Base-by-base conservation (phyloP, 352 stramenopile species). In the Phytophthora gonapodyides region DNA sequence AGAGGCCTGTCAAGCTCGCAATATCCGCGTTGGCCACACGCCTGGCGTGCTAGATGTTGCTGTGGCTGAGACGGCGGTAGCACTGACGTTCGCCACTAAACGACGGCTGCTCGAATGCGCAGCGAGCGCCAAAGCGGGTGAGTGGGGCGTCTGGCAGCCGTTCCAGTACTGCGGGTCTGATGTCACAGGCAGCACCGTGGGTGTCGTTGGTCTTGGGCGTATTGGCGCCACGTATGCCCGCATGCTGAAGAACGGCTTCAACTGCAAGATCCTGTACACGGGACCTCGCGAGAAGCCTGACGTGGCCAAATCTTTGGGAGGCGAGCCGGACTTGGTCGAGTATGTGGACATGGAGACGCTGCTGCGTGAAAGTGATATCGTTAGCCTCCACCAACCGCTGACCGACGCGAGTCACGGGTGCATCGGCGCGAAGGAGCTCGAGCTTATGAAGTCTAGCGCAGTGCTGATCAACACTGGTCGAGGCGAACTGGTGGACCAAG, bases 401-500 rank as follows among this genome's bases (percentile, higher is more conserved):
- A 97, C 66, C 0, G 69, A 87, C 35, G 43, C 74, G 15, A 98
- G 89, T 10, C 72, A 75, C 3, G 49, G 82, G 24, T 69, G 90
- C 37, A 91, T 98, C 34, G 82, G 87, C 34, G 71, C 80, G 2
- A 80, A 82, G 3, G 73, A 84, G 19, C 80, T 98, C 21, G 61
- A 71, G 8, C 46, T 82, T n/a, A 96, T 98, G 84, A 93, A 96
- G 61, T 50, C 72, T 10, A 73, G 71, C 31, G 87, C 90, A n/a
- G 85, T 97, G 48, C 75, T 98, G 37, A 86, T 98, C 37, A 98
- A 98, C 68, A 97, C 94, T 57, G 88, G 88, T 36, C 79, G 93
- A 38, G 93, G 93, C 37, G 90, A 94, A 21, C 78, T 98, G 44
- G 82, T 98, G 35, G 87, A 98, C 62, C 92, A 97, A 56, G 80